These are phyloP conservation scores for Ustilago xerochloae DNA, from an alignment of 1,284 basidiomycete genomes.

Conservation along the genomic window DNA sequence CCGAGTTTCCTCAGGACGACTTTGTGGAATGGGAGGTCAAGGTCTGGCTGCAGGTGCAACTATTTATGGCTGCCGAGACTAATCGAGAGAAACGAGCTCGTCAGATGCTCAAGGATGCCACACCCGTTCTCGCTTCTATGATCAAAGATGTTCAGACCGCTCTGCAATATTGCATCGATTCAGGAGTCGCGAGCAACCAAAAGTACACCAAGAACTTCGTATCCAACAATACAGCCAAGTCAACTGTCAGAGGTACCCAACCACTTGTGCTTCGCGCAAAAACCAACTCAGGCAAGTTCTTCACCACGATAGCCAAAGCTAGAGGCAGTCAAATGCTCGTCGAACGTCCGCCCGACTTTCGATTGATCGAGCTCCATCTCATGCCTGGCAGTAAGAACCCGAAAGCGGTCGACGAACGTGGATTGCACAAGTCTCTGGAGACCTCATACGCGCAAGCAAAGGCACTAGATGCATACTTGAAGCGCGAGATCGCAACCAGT, in stretches of 20 bases:
- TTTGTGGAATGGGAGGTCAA: slow-evolving; percentile 45
- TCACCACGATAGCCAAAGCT: slow-evolving; percentile 52
- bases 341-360: slow-evolving; percentile 35
- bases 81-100: slow-evolving; percentile 53
- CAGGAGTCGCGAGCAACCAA: slow-evolving; percentile 50
- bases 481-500: slow-evolving; percentile 38
- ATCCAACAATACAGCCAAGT: slow-evolving; percentile 11
- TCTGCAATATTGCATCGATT: slow-evolving; percentile 49
- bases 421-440: slow-evolving; percentile 55
- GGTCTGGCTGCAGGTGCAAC: slow-evolving; percentile 24
- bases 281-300: slow-evolving; percentile 52
- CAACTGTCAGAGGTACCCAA: slow-evolving; percentile 33
- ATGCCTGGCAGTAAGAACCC: slow-evolving; percentile 50
- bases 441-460: slow-evolving; percentile 53
- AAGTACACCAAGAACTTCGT: slow-evolving; percentile 51
- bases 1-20: slow-evolving; percentile 42
- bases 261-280: slow-evolving; percentile 52
- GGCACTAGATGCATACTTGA: slow-evolving; percentile 36
- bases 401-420: slow-evolving; percentile 38
- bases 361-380: slow-evolving; percentile 51
- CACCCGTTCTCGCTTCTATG: slow-evolving; percentile 20
- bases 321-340: slow-evolving; percentile 54
- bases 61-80: slow-evolving; percentile 47
- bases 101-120: slow-evolving; percentile 34
- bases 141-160: slow-evolving; percentile 44